Base-by-base conservation (phyloP, 208 protist genomes). In the Leishmania aethiopica region DNA sequence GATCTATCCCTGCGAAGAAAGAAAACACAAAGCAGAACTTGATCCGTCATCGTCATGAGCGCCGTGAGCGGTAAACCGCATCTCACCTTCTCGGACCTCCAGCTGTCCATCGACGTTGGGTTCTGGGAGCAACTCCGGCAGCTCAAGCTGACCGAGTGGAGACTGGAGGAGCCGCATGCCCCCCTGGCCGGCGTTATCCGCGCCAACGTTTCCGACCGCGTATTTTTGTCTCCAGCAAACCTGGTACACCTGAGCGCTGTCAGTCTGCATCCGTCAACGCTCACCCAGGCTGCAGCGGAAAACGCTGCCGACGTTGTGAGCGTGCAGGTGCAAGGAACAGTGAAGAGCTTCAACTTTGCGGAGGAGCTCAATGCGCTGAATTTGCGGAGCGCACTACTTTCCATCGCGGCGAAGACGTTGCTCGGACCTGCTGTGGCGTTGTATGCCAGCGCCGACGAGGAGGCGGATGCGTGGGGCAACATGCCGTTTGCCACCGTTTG, bases 121-220 rank as follows among this genome's bases (percentile, higher is more conserved):
- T 93, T 93, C 74, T 95, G 92, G 92, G 86, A 93, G 67, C 78
- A 88, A 66, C 82, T 95, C 60, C 86, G 90, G 17, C 79, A 75
- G 4, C 79, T 78, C 6, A 95, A 95, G 77, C 84, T 95, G 8
- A 86, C 85, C 37, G 77, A 81, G 55, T 95, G 92, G 92, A 80
- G 85, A 59, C 83, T 93, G 0, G 67, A 88, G 32, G 90, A 95
- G 81, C 88, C 86, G 8, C 42, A 83, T 15, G 90, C 89, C 6
- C 82, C 85, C 2, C 66, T 92, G 1, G 17, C 25, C 28, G 84
- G 84, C 17, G 89, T 75, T 32, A 57, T 92, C 15, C 86, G 88
- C 60, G 77, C 75, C 17, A 81, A 86, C 47, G 72, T 93, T 28
- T 72, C 85, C 8, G 60, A 67, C 57, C 62, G 70, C 57, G 70